Conservation (phyloP, 2,329 filamentous ascomycete genomes). For the Dissoconium aciculare region DNA sequence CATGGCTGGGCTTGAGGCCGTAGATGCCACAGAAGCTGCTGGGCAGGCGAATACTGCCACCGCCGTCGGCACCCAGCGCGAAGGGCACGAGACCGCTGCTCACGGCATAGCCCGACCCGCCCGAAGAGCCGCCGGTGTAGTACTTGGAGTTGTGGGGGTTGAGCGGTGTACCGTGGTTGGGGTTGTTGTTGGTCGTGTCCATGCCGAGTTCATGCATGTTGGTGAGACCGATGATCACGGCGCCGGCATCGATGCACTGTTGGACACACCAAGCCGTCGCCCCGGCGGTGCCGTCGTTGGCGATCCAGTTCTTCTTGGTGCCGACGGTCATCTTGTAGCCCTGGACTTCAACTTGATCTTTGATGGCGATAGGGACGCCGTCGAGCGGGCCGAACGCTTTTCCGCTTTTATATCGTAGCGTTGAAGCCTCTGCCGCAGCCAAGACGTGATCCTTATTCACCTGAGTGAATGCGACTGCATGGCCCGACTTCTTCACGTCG, state of each 20-base stretch:
- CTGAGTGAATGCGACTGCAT: conserved; percentile 60
- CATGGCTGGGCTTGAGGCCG: conserved; percentile 65
- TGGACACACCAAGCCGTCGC: conserved; percentile 41
- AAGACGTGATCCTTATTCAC: conserved; percentile 47
- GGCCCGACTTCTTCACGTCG: conserved; percentile 38
- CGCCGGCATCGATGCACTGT: conserved; percentile 59
- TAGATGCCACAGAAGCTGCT: conserved; percentile 63
- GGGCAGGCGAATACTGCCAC: conserved; percentile 61
- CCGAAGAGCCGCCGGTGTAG: conserved; percentile 70
- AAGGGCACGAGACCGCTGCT: conserved; percentile 60
- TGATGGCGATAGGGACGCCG: conserved; percentile 68
- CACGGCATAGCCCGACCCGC: conserved; percentile 58
- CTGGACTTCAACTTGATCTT: conserved; percentile 61
- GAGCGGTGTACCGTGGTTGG: conserved; percentile 54
- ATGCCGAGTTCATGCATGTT: conserved; percentile 71
- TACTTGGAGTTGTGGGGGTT: conserved; percentile 66
- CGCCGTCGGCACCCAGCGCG: conserved; percentile 57
- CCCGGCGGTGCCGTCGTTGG: conserved; percentile 36
- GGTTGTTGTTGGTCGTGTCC: conserved; percentile 63
- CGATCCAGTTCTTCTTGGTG: conserved; percentile 44
- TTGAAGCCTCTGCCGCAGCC: conserved; percentile 56
- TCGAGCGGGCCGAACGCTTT: conserved; percentile 55
- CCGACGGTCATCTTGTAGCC: conserved; percentile 56
- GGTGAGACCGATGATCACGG: conserved; percentile 59
- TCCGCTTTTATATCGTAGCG: conserved; percentile 54